Conservation (phyloP, 1,284 basidiomycete species). For the Cryptococcus hybrid region DNA sequence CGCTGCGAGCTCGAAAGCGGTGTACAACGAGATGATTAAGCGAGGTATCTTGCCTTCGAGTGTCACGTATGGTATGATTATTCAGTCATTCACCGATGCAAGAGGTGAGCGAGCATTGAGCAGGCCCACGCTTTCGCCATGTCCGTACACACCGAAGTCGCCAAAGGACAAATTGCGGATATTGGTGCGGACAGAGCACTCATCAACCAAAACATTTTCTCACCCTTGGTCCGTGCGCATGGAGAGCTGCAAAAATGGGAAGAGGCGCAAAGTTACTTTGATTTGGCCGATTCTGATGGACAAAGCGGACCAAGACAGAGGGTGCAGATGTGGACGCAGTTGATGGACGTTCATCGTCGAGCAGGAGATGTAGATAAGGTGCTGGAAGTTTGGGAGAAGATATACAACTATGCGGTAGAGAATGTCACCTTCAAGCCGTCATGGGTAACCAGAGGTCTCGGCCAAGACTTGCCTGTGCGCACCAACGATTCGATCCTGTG, state of each 20-base stretch:
- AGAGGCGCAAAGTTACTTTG: constrained; percentile 53
- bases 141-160: constrained; percentile 21
- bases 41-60: constrained; percentile 68
- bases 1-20: constrained; percentile 60
- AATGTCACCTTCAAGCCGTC: neutral
- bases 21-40: constrained; percentile 71
- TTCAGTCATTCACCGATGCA: constrained; percentile 53
- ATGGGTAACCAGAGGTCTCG: neutral
- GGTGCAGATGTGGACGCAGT: constrained; percentile 61
- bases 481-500: constrained; percentile 59
- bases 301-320: constrained; percentile 57
- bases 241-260: constrained; percentile 18
- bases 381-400: constrained; percentile 69
- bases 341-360: constrained; percentile 75
- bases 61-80: constrained; percentile 69
- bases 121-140: constrained; percentile 42
- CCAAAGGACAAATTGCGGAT: constrained; percentile 17
- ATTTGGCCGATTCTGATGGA: neutral
- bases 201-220: constrained; percentile 34
- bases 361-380: constrained; percentile 60
- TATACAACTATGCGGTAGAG: constrained; percentile 54
- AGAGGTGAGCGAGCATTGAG: constrained; percentile 23
- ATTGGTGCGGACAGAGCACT: constrained; percentile 17
- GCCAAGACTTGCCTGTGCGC: neutral
- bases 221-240: constrained; percentile 36